These are phyloP conservation scores for Amphibolis antarctica DNA, from an alignment of 106 monocot genomes.

Conservation along the genomic window DNA sequence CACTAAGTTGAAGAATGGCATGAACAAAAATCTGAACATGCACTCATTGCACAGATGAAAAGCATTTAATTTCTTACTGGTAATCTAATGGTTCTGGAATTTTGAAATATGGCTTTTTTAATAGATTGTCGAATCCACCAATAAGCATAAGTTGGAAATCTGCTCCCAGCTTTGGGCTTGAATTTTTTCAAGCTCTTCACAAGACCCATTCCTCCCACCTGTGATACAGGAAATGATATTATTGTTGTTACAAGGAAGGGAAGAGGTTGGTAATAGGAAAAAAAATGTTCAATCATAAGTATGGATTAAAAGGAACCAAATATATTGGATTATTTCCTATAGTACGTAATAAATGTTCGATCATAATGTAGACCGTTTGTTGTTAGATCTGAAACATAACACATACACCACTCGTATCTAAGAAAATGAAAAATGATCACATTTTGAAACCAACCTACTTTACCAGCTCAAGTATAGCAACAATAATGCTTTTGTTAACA, in stretches of 20 bases:
- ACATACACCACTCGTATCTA: no score
- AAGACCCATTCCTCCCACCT: conserved; percentile 86
- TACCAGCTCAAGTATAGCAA: no score
- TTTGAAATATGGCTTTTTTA: conserved; percentile 75
- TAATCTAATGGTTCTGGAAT: conserved; percentile 72
- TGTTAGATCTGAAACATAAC: no score
- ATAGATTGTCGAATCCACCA: conserved; percentile 96
- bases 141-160: conserved; percentile 85
- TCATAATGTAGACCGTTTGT: no score
- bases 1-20: no score
- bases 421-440: no score
- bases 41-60: no score
- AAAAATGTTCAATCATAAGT: no score
- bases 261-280: neutral
- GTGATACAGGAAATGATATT: conserved; percentile 3
- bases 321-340: neutral
- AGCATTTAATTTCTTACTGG: conserved; percentile 31
- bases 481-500: no score
- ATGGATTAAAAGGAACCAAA: neutral
- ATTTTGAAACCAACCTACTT: no score
- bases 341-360: no score
- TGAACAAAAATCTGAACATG: neutral
- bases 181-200: conserved; percentile 92
- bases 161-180: conserved; percentile 69
- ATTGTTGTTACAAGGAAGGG: neutral